Evolutionary conservation across 331 rosid species (phyloP).

Genomic region (Rhamnella rubrinervis): DNA sequence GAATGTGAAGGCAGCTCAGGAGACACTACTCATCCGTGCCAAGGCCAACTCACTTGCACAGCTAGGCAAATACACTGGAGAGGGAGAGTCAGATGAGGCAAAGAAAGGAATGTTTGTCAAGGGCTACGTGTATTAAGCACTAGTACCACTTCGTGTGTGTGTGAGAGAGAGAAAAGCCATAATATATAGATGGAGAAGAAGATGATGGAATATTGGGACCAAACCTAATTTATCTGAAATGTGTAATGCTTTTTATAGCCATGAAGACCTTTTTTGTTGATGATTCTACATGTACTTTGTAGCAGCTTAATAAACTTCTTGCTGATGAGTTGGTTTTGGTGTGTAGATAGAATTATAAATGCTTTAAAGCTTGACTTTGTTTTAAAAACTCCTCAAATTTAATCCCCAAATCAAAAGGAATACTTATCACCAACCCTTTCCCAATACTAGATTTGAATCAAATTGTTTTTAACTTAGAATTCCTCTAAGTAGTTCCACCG

Average conservation of each 20-base stretch:
- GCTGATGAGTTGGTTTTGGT: conserved; percentile 40
- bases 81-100: conserved; percentile 90
- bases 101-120: conserved; percentile 74
- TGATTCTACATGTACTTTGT: conserved; percentile 39
- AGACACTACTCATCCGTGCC: conserved; percentile 68
- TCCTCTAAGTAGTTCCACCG: too few species aligned
- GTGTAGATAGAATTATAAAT: conserved; percentile 27
- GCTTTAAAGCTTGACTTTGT: conserved; percentile 12
- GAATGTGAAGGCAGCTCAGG: conserved; percentile 87
- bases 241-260: conserved; percentile 47
- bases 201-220: too few species aligned
- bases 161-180: conserved; percentile 17
- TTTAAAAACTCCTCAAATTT: background rate
- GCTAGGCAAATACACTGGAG: conserved; percentile 91
- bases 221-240: conserved; percentile 35
- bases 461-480: too few species aligned
- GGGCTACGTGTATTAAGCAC: conserved; percentile 70
- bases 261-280: conserved; percentile 60
- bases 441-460: background rate
- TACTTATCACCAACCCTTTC: background rate
- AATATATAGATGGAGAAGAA: too few species aligned
- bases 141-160: background rate
- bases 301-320: conserved; percentile 44
- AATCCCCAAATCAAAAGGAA: background rate
- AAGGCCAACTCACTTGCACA: conserved; percentile 94